Conservation (phyloP, 2,329 filamentous ascomycete species). For the Xylariaceae sp. region DNA sequence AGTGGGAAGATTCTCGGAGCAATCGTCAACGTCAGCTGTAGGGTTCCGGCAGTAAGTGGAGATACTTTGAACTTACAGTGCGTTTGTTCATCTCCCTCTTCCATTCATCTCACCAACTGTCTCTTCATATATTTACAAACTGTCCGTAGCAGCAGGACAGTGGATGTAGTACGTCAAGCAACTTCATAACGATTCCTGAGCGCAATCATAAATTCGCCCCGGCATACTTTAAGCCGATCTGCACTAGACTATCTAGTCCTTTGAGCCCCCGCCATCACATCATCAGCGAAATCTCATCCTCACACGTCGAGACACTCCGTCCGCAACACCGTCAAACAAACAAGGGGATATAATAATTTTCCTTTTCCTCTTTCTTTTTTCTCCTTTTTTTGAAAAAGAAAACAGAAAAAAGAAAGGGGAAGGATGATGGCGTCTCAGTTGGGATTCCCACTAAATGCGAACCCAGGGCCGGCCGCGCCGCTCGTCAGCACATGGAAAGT, state of each 20-base stretch:
- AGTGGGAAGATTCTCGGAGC: neutral
- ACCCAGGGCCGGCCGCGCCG: slow-evolving; percentile 30
- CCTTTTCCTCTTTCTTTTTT: too few species aligned
- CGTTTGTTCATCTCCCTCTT: neutral
- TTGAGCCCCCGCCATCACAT: too few species aligned
- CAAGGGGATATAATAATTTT: neutral
- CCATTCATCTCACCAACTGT: too few species aligned
- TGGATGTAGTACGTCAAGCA: too few species aligned
- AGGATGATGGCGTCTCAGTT: slow-evolving; percentile 30
- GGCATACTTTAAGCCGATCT: too few species aligned
- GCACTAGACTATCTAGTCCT: too few species aligned
- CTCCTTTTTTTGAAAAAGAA: too few species aligned
- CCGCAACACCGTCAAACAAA: neutral
- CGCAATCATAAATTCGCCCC: too few species aligned
- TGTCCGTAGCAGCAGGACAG: too few species aligned
- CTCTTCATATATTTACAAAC: too few species aligned
- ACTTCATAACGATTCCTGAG: too few species aligned
- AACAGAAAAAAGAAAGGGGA: neutral
- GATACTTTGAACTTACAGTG: neutral
- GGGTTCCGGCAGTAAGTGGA: neutral
- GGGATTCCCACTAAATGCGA: slow-evolving; percentile 20
- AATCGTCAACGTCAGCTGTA: neutral
- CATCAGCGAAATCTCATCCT: neutral
- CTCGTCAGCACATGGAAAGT: slow-evolving; percentile 38
- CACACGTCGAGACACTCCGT: neutral